Evolutionary conservation across 2,329 filamentous ascomycete genomes (phyloP).

Genomic region (Aureobasidium mangrovei): DNA sequence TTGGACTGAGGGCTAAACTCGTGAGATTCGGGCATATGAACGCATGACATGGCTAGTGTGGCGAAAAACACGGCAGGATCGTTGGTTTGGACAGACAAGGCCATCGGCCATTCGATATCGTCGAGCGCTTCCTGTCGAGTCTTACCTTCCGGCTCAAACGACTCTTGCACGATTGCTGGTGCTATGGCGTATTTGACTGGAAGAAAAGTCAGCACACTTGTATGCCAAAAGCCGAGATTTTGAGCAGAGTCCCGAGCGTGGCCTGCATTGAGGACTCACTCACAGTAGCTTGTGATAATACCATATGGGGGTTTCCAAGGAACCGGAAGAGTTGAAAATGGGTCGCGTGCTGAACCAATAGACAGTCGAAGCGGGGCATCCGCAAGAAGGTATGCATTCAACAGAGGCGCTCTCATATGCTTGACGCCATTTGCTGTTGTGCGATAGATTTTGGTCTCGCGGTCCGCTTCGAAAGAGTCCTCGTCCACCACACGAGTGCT

Average conservation of each 20-base stretch:
- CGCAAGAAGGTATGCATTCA: conserved; percentile 1
- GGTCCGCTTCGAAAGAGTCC: background rate
- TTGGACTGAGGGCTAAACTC: conserved; percentile 4
- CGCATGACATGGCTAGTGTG: background rate
- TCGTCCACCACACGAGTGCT: background rate
- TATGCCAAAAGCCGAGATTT: too few relatives aligned
- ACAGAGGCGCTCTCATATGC: background rate
- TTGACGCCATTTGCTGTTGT: background rate
- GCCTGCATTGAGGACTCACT: background rate
- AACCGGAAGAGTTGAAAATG: conserved; percentile 1
- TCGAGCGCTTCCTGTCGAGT: conserved; percentile 10
- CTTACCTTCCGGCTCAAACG: conserved; percentile 8
- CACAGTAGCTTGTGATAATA: conserved; percentile 8
- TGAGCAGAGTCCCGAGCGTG: too few relatives aligned
- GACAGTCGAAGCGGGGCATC: conserved; percentile 4
- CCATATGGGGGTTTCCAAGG: conserved; percentile 8
- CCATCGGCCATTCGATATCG: conserved; percentile 9
- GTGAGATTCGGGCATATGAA: conserved; percentile 1
- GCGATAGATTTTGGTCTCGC: conserved; percentile 1
- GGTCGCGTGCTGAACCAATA: conserved; percentile 4
- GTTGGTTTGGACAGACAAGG: conserved; percentile 6
- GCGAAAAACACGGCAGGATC: conserved; percentile 9
- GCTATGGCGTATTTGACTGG: conserved; percentile 10
- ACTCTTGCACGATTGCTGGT: conserved; percentile 5
- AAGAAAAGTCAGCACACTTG: too few relatives aligned